Conservation (phyloP, 2,329 filamentous ascomycete species). For the Diatrype stigma region DNA sequence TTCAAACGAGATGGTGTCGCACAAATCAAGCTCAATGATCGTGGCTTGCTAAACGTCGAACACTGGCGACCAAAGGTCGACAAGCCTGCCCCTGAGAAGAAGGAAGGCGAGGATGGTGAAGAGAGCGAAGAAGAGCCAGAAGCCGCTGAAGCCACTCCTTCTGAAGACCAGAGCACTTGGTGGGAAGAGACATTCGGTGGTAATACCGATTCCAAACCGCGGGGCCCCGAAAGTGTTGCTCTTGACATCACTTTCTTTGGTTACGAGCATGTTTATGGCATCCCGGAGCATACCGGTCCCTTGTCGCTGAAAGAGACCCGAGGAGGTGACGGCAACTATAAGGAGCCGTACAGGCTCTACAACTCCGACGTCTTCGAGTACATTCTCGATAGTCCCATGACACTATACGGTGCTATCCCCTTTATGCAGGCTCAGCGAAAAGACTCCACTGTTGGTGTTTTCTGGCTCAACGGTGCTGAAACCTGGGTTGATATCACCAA, state of each 20-base stretch:
- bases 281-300: constrained; percentile 87
- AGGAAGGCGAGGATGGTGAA: constrained; percentile 49
- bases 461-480: constrained; percentile 96
- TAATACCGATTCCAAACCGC: constrained; percentile 93
- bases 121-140: constrained; percentile 39
- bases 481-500: constrained; percentile 97
- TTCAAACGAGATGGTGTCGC: constrained; percentile 80
- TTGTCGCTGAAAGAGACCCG: constrained; percentile 86
- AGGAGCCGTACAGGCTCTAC: constrained; percentile 89
- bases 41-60: constrained; percentile 87
- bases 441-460: constrained; percentile 88
- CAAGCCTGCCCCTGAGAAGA: constrained; percentile 44
- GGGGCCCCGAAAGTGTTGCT: constrained; percentile 85
- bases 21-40: constrained; percentile 84
- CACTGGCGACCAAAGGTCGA: constrained; percentile 92
- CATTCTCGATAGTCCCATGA: constrained; percentile 95
- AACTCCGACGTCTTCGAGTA: constrained; percentile 99
- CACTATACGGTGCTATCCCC: constrained; percentile 92
- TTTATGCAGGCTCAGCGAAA: constrained; percentile 97
- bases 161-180: constrained; percentile 83
- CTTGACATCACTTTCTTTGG: constrained; percentile 89
- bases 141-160: constrained; percentile 33
- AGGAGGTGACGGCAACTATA: constrained; percentile 79
- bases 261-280: constrained; percentile 89
- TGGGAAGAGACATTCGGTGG: constrained; percentile 97